These are phyloP conservation scores for Fonsecaea nubica DNA, from an alignment of 2,329 filamentous ascomycete species.

Conservation along the genomic window DNA sequence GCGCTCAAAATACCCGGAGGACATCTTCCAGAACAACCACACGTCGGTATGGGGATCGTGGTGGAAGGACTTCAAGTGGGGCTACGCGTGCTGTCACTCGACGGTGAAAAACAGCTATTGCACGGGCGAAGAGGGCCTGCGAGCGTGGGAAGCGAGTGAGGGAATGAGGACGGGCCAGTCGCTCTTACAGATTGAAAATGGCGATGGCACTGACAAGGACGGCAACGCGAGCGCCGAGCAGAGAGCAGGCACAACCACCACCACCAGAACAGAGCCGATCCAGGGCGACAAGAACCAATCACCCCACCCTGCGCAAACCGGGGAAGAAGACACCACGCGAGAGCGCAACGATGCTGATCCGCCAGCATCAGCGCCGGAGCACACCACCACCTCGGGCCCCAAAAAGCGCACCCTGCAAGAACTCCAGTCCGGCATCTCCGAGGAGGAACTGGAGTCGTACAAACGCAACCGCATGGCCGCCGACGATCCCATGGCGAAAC, in stretches of 20 bases:
- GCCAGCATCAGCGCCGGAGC: constrained; percentile 21
- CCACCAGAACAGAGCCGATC: constrained; percentile 15
- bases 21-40: constrained; percentile 89
- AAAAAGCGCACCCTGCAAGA: constrained; percentile 81
- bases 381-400: constrained; percentile 16
- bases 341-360: background rate
- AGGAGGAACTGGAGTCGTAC: constrained; percentile 87
- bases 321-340: constrained; percentile 20
- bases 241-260: background rate
- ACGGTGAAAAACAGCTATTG: constrained; percentile 96
- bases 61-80: constrained; percentile 96
- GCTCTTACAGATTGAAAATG: constrained; percentile 44
- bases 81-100: constrained; percentile 93
- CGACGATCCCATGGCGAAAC: constrained; percentile 85
- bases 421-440: constrained; percentile 76
- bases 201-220: constrained; percentile 37
- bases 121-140: constrained; percentile 86
- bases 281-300: constrained; percentile 40
- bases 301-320: constrained; percentile 20
- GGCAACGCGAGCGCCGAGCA: constrained; percentile 20
- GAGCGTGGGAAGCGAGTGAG: constrained; percentile 79
- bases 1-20: constrained; percentile 91
- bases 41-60: constrained; percentile 93
- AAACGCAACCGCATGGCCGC: constrained; percentile 74
- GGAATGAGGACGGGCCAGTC: constrained; percentile 58